phyloP scores from a whole-genome alignment of 2,329 filamentous ascomycete species.

The Trichophyton mentagrophytes region DNA sequence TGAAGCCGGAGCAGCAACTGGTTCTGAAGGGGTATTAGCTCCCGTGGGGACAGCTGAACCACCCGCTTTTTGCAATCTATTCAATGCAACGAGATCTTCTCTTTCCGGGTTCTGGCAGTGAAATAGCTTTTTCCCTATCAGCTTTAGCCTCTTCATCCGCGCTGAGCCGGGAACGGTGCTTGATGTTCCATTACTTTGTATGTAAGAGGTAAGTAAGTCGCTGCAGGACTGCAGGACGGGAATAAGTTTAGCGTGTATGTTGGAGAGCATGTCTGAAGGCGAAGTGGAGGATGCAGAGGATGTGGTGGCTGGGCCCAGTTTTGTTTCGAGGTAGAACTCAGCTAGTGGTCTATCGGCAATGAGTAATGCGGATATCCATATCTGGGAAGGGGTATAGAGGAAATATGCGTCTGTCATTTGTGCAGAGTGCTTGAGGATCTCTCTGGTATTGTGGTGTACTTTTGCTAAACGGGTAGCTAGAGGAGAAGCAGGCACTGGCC shows the following conservation, averaged over 20 bases:
- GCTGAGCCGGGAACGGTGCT: conserved; percentile 17
- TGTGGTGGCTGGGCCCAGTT: conserved; percentile 22
- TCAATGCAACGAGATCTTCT: conserved; percentile 27
- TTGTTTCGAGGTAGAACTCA: conserved; percentile 34
- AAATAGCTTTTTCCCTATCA: conserved; percentile 38
- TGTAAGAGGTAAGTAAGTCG: conserved; percentile 28
- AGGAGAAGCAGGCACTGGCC: conserved; percentile 16
- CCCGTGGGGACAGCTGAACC: neutral
- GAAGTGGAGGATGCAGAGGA: conserved; percentile 4
- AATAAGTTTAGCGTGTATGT: conserved; percentile 28
- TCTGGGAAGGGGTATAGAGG: conserved; percentile 86
- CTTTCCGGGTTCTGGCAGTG: conserved; percentile 39
- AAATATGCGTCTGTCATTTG: conserved; percentile 93
- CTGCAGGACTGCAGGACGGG: conserved; percentile 28
- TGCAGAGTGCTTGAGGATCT: conserved; percentile 64
- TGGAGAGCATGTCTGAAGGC: conserved; percentile 15
- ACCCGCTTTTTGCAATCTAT: conserved; percentile 29
- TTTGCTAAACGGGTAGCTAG: conserved; percentile 39
- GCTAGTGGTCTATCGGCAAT: conserved; percentile 51
- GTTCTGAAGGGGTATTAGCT: neutral
- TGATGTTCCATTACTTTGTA: conserved; percentile 7
- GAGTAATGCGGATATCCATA: conserved; percentile 70
- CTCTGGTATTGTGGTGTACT: conserved; percentile 61
- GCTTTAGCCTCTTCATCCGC: conserved; percentile 31
- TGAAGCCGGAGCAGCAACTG: neutral